phyloP scores from a whole-genome alignment of 2,329 filamentous ascomycete species.

The Dothidotthia symphoricarpi region DNA sequence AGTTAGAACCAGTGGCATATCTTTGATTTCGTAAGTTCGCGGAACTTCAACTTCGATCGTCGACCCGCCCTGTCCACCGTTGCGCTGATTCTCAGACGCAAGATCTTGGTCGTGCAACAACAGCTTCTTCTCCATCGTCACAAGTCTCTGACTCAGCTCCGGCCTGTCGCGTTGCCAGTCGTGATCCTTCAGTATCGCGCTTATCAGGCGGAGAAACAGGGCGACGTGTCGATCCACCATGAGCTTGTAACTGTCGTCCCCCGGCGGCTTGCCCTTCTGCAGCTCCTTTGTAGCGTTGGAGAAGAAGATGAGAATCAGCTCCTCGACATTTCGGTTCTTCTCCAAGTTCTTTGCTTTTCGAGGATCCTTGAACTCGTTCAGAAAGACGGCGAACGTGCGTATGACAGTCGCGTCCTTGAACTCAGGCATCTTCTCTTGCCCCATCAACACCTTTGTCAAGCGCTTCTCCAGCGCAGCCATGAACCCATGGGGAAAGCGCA shows the following conservation, averaged over 20 bases:
- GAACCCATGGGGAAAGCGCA: slow-evolving; percentile 69
- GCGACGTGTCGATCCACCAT: slow-evolving; percentile 94
- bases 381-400: slow-evolving; percentile 89
- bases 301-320: slow-evolving; percentile 93
- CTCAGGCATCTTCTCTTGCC: slow-evolving; percentile 79
- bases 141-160: slow-evolving; percentile 75
- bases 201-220: slow-evolving; percentile 85
- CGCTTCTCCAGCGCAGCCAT: slow-evolving; percentile 71
- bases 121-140: slow-evolving; percentile 86
- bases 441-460: slow-evolving; percentile 75
- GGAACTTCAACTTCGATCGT: slow-evolving; percentile 81
- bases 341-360: slow-evolving; percentile 88
- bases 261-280: slow-evolving; percentile 69
- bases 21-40: slow-evolving; percentile 87
- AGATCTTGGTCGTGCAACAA: slow-evolving; percentile 92
- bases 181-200: slow-evolving; percentile 74
- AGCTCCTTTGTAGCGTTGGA: slow-evolving; percentile 90
- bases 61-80: slow-evolving; percentile 58
- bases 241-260: slow-evolving; percentile 86
- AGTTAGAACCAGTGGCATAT: slow-evolving; percentile 89
- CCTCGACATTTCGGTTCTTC: slow-evolving; percentile 89
- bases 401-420: slow-evolving; percentile 90
- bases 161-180: slow-evolving; percentile 82
- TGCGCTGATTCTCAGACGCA: slow-evolving; percentile 58
- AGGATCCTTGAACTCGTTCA: slow-evolving; percentile 87